phyloP scores from a whole-genome alignment of 352 stramenopile genomes.

The Globisporangium acanthophoron region DNA sequence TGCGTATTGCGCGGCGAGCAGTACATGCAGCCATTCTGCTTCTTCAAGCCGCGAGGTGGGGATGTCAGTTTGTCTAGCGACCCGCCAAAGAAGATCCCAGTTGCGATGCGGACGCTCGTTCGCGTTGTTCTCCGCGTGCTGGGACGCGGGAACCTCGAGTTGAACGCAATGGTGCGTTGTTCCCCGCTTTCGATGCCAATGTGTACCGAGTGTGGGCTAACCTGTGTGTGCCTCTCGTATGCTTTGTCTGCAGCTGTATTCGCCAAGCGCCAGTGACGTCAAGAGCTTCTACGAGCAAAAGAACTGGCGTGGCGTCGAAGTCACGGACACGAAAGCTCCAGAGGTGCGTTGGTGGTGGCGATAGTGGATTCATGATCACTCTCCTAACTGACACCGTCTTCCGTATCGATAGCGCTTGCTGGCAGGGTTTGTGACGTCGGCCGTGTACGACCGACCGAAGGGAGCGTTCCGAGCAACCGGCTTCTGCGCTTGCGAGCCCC shows the following conservation, averaged over 20 bases:
- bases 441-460: slow-evolving; percentile 77
- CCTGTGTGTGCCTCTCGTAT: neutral
- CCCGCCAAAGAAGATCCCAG: slow-evolving; percentile 25
- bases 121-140: slow-evolving; percentile 46
- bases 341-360: slow-evolving; percentile 4
- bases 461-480: slow-evolving; percentile 49
- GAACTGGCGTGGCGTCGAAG: slow-evolving; percentile 28
- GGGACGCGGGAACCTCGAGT: slow-evolving; percentile 45
- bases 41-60: slow-evolving; percentile 18
- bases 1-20: slow-evolving; percentile 55
- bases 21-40: slow-evolving; percentile 75
- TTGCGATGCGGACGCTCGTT: slow-evolving; percentile 66
- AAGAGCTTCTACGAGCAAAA: slow-evolving; percentile 21
- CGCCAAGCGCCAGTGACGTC: slow-evolving; percentile 23
- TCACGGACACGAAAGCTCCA: slow-evolving; percentile 8
- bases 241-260: slow-evolving; percentile 20
- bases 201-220: neutral
- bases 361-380: neutral
- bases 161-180: slow-evolving; percentile 56
- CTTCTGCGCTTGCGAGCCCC: slow-evolving; percentile 57
- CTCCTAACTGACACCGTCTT: neutral
- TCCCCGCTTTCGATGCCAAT: neutral
- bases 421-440: slow-evolving; percentile 64
- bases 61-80: neutral
- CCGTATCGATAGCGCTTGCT: slow-evolving; percentile 23